phyloP scores from a whole-genome alignment of 192 early-diverging fungal genomes.

The Mortierella hygrophila region DNA sequence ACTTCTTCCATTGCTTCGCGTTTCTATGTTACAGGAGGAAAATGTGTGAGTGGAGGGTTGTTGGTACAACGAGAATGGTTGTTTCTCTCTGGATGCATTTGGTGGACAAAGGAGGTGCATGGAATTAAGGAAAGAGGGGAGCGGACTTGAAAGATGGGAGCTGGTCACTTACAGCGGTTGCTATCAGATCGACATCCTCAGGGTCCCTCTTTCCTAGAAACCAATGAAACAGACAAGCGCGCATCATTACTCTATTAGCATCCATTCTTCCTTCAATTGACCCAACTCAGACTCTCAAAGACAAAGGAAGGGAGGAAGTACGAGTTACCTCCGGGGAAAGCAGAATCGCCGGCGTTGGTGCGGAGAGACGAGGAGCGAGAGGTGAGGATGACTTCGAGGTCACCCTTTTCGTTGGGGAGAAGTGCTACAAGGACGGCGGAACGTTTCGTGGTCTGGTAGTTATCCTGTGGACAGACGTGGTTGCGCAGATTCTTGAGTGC shows the following conservation, averaged over 20 bases:
- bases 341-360: slow-evolving; percentile 36
- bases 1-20: slow-evolving; percentile 48
- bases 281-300: too few species aligned
- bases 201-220: slow-evolving; percentile 36
- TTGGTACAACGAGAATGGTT: background rate
- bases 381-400: slow-evolving; percentile 53
- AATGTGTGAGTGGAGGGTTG: background rate
- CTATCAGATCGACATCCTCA: slow-evolving; percentile 32
- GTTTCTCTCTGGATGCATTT: background rate
- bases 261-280: background rate
- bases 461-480: background rate
- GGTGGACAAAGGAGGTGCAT: background rate
- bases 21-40: slow-evolving; percentile 16
- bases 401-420: slow-evolving; percentile 24
- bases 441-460: slow-evolving; percentile 12
- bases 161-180: slow-evolving; percentile 38
- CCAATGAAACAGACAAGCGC: background rate
- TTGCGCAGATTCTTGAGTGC: slow-evolving; percentile 15
- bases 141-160: background rate
- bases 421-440: slow-evolving; percentile 41
- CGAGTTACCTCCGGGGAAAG: slow-evolving; percentile 43
- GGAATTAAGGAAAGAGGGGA: background rate
- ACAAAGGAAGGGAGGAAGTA: background rate
- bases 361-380: slow-evolving; percentile 26
- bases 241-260: background rate